Conservation (phyloP, 371 early-diverging fungal species). For the Syncephalastrum monosporum region DNA sequence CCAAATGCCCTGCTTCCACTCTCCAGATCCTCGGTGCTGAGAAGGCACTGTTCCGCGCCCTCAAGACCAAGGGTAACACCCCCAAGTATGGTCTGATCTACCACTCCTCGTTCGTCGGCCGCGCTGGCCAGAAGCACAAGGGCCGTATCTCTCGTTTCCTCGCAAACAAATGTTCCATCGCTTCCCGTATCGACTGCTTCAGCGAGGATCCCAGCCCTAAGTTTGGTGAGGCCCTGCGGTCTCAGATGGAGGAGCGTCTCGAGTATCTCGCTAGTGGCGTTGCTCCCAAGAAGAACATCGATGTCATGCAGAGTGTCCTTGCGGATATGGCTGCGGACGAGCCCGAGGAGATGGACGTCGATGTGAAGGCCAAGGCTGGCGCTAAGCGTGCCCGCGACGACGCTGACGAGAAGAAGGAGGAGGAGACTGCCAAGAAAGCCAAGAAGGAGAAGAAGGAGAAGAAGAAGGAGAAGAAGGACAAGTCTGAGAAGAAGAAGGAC, state of each 20-base stretch:
- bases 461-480: conserved; percentile 21
- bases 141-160: conserved; percentile 93
- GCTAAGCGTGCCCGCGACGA: neutral
- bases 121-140: conserved; percentile 84
- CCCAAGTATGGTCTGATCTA: conserved; percentile 98
- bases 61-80: conserved; percentile 93
- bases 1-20: conserved; percentile 93
- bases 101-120: conserved; percentile 88
- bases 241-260: conserved; percentile 96
- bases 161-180: conserved; percentile 85
- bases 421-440: conserved; percentile 21
- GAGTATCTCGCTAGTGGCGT: conserved; percentile 91
- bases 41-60: conserved; percentile 95
- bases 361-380: conserved; percentile 20
- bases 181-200: conserved; percentile 79
- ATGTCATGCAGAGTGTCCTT: conserved; percentile 91
- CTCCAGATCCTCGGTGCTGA: conserved; percentile 98
- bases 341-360: conserved; percentile 48
- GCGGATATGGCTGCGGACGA: conserved; percentile 21
- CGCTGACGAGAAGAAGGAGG: too few species aligned
- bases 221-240: conserved; percentile 95
- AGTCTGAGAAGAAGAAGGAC: conserved; percentile 1
- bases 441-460: conserved; percentile 53
- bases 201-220: conserved; percentile 73
- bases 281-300: conserved; percentile 88